These are phyloP conservation scores for Chamaecrista fasciculata DNA, from an alignment of 306 rosid genomes.

Conservation along the genomic window DNA sequence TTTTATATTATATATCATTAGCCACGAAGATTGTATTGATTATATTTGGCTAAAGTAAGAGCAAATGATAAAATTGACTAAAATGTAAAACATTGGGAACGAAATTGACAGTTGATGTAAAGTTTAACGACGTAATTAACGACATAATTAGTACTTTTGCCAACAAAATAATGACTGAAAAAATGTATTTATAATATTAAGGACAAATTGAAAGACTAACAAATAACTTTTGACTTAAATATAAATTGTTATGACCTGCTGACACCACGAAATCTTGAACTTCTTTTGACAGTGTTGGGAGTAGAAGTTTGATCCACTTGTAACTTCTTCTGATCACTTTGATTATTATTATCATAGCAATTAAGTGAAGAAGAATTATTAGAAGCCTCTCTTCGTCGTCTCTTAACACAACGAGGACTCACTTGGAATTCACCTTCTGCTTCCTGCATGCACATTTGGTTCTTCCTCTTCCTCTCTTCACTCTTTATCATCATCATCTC, in stretches of 20 bases:
- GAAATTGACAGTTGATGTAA: no score
- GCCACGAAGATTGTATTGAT: no score
- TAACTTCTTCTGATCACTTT: constrained; percentile 18
- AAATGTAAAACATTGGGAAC: no score
- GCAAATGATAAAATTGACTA: no score
- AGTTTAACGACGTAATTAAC: no score
- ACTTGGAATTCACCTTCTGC: constrained; percentile 38
- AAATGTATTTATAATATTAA: no score
- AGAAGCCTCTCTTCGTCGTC: constrained; percentile 56
- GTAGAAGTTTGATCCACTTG: constrained; percentile 42
- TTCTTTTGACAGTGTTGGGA: constrained; percentile 58
- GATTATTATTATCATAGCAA: constrained; percentile 22
- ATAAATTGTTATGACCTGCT: constrained; percentile 66
- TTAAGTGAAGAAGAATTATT: constrained; percentile 8
- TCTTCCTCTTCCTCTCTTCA: constrained; percentile 40
- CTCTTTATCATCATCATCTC: constrained; percentile 44
- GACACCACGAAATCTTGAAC: constrained; percentile 81
- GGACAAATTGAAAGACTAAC: no score
- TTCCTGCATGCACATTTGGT: constrained; percentile 26
- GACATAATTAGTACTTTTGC: no score
- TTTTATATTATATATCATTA: no score
- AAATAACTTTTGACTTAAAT: no score
- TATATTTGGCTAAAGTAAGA: no score
- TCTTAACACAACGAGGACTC: constrained; percentile 47
- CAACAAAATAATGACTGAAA: no score